phyloP scores from a whole-genome alignment of 2,329 filamentous ascomycete species.

The Monilinia fructigena region DNA sequence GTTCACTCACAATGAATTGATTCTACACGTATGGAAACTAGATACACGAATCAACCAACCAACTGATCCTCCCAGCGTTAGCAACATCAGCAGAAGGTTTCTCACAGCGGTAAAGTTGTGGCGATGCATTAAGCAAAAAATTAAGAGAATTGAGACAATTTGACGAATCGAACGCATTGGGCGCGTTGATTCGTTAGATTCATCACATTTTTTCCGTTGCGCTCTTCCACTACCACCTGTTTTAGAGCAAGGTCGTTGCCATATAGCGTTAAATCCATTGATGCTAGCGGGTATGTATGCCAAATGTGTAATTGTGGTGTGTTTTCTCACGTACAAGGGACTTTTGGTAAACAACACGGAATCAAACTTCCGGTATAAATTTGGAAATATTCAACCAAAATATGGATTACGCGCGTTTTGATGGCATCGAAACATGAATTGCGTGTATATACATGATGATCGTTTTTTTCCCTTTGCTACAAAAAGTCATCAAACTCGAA shows the following conservation, averaged over 20 bases:
- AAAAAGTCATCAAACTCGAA: not conserved
- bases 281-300: not conserved
- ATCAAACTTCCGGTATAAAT: not conserved
- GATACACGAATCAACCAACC: not conserved
- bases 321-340: not conserved
- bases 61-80: not conserved
- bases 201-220: not conserved
- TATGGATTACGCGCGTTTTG: not conserved
- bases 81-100: not conserved
- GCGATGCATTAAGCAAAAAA: not conserved
- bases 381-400: not conserved
- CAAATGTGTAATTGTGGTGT: not conserved
- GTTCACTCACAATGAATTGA: not conserved
- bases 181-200: conserved; percentile 12
- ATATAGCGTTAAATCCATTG: not conserved
- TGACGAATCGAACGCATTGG: conserved; percentile 10
- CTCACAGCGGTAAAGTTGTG: not conserved
- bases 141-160: not conserved
- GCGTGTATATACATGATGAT: not conserved
- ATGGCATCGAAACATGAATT: not conserved
- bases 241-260: conserved; percentile 4
- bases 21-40: not conserved
- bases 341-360: not conserved
- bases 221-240: not conserved
- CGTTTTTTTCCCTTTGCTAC: not conserved